Percentiles rank a stretch among this genome's conserved stretches.
Conservation (phyloP, 441 rosid genomes). For the Erodium moschatum region DNA sequence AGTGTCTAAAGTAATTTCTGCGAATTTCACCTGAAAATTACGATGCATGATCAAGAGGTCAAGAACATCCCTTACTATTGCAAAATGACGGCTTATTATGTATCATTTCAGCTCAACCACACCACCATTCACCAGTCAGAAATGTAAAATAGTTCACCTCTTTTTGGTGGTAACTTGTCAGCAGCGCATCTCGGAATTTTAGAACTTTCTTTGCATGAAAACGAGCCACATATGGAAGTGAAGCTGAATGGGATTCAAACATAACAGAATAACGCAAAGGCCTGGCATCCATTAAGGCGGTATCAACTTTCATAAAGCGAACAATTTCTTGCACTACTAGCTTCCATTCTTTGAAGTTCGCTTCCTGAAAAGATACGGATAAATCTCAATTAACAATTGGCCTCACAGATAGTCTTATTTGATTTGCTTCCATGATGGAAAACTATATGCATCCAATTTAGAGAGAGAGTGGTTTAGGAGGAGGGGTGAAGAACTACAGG, state of each 20-base stretch:
- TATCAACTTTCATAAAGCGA: constrained; percentile 47
- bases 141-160: constrained; percentile 41
- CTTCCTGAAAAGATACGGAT: constrained; percentile 43
- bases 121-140: constrained; percentile 8
- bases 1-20: constrained; percentile 78
- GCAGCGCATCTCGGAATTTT: constrained; percentile 66
- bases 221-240: constrained; percentile 60
- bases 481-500: neutral
- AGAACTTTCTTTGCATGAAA: constrained; percentile 77
- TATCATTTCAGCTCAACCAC: constrained; percentile 7
- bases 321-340: constrained; percentile 74
- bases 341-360: constrained; percentile 86
- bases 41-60: constrained; percentile 18
- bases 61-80: constrained; percentile 4
- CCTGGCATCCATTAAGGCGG: constrained; percentile 39
- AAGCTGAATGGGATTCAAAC: constrained; percentile 63
- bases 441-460: neutral
- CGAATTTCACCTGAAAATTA: constrained; percentile 71
- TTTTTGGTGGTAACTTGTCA: constrained; percentile 71
- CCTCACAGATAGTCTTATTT: neutral
- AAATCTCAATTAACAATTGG: neutral
- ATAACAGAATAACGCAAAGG: constrained; percentile 62
- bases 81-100: neutral
- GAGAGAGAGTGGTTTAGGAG: neutral
- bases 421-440: neutral